Conservation (phyloP, 345 rosid genomes). For the Physaria fendleri region DNA sequence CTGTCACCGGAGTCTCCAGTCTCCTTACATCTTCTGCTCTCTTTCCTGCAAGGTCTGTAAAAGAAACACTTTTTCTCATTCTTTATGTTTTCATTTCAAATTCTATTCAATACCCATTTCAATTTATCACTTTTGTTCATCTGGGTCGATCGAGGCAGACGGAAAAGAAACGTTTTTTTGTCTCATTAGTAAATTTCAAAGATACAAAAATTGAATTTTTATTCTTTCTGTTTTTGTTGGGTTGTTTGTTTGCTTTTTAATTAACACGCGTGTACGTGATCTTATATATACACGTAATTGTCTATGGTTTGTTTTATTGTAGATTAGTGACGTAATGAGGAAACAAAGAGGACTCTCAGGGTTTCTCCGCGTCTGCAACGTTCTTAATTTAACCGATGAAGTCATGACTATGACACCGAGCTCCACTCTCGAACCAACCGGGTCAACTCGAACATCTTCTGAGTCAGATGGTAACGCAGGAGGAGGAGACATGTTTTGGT, state of each 20-base stretch:
- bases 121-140: neutral
- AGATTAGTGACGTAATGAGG: constrained; percentile 53
- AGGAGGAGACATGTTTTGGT: constrained; percentile 41
- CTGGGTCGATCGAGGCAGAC: constrained; percentile 4
- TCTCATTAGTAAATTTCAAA: neutral
- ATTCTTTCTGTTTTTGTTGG: neutral
- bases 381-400: constrained; percentile 51
- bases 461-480: constrained; percentile 38
- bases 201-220: neutral
- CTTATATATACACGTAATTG: neutral
- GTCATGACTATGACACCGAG: constrained; percentile 53
- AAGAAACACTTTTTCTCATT: neutral
- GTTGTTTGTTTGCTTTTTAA: neutral
- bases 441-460: constrained; percentile 51
- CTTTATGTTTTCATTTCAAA: neutral
- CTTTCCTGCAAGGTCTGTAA: constrained; percentile 76
- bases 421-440: constrained; percentile 54
- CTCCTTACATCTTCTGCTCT: constrained; percentile 66
- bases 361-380: constrained; percentile 58
- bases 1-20: constrained; percentile 69
- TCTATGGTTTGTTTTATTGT: constrained; percentile 9
- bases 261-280: constrained; percentile 20
- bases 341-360: constrained; percentile 54
- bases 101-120: neutral
- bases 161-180: neutral